phyloP scores from a whole-genome alignment of 345 rosid genomes.

The Citrus inodora region DNA sequence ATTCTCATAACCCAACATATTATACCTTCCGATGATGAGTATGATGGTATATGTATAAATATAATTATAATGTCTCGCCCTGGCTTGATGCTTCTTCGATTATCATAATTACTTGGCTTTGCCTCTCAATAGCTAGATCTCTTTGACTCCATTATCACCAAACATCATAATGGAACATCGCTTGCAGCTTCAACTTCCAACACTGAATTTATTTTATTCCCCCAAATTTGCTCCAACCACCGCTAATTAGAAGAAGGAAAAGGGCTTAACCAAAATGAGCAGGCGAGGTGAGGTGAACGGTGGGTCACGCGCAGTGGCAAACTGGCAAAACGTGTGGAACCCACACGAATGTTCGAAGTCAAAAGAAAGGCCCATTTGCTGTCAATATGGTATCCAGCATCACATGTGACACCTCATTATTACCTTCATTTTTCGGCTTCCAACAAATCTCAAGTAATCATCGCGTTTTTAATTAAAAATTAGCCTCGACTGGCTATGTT shows the following conservation, averaged over 20 bases:
- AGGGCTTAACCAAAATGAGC: too few relatives aligned
- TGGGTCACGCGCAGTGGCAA: background rate
- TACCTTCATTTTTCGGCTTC: background rate
- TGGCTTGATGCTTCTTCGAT: background rate
- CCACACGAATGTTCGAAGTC: background rate
- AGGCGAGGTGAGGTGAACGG: background rate
- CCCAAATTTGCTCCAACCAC: background rate
- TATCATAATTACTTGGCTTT: background rate
- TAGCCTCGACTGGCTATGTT: too few relatives aligned
- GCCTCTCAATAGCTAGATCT: background rate
- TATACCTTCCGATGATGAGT: too few relatives aligned
- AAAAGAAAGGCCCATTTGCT: background rate
- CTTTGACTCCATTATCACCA: background rate
- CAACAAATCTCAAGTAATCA: too few relatives aligned
- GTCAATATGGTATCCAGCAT: background rate
- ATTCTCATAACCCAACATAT: too few relatives aligned
- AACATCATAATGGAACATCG: background rate
- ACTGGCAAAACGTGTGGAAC: constrained; percentile 12
- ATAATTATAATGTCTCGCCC: too few relatives aligned
- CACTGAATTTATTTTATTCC: too few relatives aligned
- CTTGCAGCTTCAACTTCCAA: background rate
- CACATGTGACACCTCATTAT: background rate
- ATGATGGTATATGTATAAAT: too few relatives aligned
- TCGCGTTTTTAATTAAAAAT: background rate
- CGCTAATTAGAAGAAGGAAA: too few relatives aligned